Base-by-base conservation (phyloP, 2,329 filamentous ascomycete species). In the Aquanectria penicillioides region DNA sequence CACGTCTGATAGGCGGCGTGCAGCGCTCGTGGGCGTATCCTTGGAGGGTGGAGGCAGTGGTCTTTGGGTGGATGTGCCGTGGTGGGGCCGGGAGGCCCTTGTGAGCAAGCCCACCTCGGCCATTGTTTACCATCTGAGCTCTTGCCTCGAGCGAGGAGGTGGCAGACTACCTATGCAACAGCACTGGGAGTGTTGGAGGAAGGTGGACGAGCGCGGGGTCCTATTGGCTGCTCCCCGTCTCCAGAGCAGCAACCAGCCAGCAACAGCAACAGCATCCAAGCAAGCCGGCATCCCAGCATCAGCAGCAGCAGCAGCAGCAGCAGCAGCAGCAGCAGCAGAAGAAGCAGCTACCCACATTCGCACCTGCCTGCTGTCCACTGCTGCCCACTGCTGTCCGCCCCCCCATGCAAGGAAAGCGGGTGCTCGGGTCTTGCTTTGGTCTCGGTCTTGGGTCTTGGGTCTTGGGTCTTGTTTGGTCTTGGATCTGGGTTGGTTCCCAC, bases 81-180 rank as follows among this genome's bases (percentile, higher is more conserved):
- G 20, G 57, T 61, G 53, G 59, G 37, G 44, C 43, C 34, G 48
- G 25, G n/a, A 37, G 47, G 23, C 31, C 20, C 29, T 33, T 48
- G 40, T 33, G 20, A n/a, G n/a, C n/a, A n/a, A n/a, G 10, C 15
- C 26, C 49, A 50, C 37, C 31, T 57, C 33, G 54, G 34, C 33
- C 47, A 58, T 69, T 69, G 67, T 69, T 69, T 70, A 69, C 67
- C 46, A 38, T 60, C 55, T 61, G 58, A 66, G 53, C 49, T 61
- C 41, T 50, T 17, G 46, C 41, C 5, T 38, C 53, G 46, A 46
- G 49, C n/a, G n/a, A n/a, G n/a, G n/a, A n/a, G n/a, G n/a, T n/a
- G n/a, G n/a, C n/a, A n/a, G n/a, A n/a, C n/a, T n/a, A n/a, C n/a
- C n/a, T n/a, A n/a, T n/a, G n/a, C n/a, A n/a, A 51, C 36, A 51